Evolutionary conservation across 2,329 filamentous ascomycete species (phyloP).

Genomic region (Pestalotiopsis sp.): DNA sequence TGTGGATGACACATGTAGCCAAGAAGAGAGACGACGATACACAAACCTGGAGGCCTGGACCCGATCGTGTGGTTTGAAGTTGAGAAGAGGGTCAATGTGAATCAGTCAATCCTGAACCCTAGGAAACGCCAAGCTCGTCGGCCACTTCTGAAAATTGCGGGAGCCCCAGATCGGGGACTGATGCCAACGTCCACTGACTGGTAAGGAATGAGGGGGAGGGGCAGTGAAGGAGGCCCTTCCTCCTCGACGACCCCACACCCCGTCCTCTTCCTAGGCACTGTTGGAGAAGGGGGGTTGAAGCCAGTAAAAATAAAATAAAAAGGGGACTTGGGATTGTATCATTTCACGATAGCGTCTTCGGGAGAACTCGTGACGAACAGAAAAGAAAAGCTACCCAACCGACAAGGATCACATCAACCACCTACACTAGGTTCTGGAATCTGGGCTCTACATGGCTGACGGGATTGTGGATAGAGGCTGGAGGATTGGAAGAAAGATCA

Average conservation of each 20-base stretch:
- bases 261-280: neutral
- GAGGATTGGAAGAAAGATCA: neutral
- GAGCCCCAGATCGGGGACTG: slow-evolving; percentile 8
- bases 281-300: neutral
- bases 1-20: neutral
- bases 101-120: no score
- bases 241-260: neutral
- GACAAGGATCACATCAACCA: neutral
- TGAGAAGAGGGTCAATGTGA: neutral
- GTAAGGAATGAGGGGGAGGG: slow-evolving; percentile 8
- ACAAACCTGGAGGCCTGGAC: neutral
- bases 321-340: neutral
- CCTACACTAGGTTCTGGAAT: no score
- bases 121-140: neutral
- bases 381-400: neutral
- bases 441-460: neutral
- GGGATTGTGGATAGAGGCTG: neutral
- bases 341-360: slow-evolving; percentile 3
- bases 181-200: neutral
- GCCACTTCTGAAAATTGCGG: slow-evolving; percentile 3
- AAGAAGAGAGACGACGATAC: neutral
- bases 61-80: neutral
- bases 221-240: neutral
- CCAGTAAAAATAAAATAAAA: neutral
- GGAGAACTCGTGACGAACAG: slow-evolving; percentile 3